A percentile compares a stretch with the other conserved stretches of the same genome.
Evolutionary conservation across 2,329 filamentous ascomycete species (phyloP).

Genomic region (Ophiocordyceps australis): DNA sequence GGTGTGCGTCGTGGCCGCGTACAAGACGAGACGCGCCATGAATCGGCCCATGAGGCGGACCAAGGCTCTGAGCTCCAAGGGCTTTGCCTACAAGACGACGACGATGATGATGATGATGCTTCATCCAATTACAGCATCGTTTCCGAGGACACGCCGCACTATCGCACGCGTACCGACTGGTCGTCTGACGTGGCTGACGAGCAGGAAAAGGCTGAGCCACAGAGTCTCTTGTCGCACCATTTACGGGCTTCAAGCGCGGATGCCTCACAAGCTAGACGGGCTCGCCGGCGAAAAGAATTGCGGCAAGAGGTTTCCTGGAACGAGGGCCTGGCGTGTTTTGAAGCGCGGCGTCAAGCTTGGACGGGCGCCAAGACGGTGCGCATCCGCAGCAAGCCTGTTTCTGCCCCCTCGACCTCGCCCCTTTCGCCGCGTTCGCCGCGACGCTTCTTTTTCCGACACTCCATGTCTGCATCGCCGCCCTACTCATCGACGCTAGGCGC

Average conservation of each 20-base stretch:
- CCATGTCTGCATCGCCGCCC: conserved; percentile 21
- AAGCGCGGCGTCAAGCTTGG: conserved; percentile 65
- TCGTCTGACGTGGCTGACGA: conserved; percentile 36
- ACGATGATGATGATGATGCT: conserved; percentile 19
- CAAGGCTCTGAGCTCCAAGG: conserved; percentile 21
- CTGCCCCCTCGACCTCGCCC: conserved; percentile 22
- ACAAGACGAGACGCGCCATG: conserved; percentile 14
- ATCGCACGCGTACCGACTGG: conserved; percentile 34
- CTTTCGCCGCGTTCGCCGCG: conserved; percentile 27
- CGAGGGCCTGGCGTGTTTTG: conserved; percentile 62
- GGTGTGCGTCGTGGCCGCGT: conserved; percentile 4
- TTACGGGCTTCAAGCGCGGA: no score
- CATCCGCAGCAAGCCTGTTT: conserved; percentile 25
- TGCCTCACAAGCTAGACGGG: conserved; percentile 28
- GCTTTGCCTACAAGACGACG: conserved; percentile 17
- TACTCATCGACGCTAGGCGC: conserved; percentile 7
- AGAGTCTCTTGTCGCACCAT: no score
- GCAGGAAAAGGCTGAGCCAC: conserved; percentile 21
- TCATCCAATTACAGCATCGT: conserved; percentile 37
- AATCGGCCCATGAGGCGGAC: conserved; percentile 16
- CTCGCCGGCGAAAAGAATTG: conserved; percentile 35
- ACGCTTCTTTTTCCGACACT: conserved; percentile 30
- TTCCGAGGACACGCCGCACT: conserved; percentile 33
- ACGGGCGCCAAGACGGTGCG: conserved; percentile 52
- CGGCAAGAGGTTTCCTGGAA: conserved; percentile 62